These are phyloP conservation scores for Crithidia brevicula DNA, from an alignment of 208 protist genomes.

Conservation along the genomic window DNA sequence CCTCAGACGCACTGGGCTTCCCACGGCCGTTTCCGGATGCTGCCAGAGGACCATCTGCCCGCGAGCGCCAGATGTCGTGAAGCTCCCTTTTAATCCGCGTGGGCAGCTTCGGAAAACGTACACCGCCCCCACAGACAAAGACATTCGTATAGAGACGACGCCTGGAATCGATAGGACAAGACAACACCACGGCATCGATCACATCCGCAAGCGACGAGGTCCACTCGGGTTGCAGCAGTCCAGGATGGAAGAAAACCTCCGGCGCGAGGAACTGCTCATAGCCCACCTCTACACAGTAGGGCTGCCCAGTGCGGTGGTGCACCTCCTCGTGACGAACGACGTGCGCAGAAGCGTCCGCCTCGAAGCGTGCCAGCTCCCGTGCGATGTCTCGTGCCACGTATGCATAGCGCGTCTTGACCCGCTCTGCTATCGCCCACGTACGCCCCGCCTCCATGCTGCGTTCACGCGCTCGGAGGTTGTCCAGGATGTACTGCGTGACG, in stretches of 20 bases:
- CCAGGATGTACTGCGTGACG: conserved; percentile 96
- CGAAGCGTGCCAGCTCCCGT: conserved; percentile 95
- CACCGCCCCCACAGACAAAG: conserved; percentile 97
- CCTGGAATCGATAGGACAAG: conserved; percentile 97
- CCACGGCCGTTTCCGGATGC: too few relatives aligned
- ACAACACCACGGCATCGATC: conserved; percentile 94
- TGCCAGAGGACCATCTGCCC: conserved; percentile 26
- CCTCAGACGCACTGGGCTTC: too few relatives aligned
- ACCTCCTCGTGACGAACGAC: conserved; percentile 79
- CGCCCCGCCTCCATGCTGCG: conserved; percentile 90
- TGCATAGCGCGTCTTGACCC: conserved; percentile 94
- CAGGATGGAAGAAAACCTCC: conserved; percentile 99
- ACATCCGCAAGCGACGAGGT: conserved; percentile 94
- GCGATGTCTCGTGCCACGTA: conserved; percentile 93
- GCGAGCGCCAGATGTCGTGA: conserved; percentile 24
- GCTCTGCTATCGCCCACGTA: conserved; percentile 91
- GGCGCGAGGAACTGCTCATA: conserved; percentile 98
- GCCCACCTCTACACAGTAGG: conserved; percentile 92
- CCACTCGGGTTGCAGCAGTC: conserved; percentile 86
- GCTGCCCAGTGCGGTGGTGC: conserved; percentile 48
- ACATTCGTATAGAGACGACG: conserved; percentile 97
- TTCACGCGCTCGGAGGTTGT: conserved; percentile 92
- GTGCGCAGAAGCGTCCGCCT: conserved; percentile 74
- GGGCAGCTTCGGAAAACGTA: conserved; percentile 97
- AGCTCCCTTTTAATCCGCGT: conserved; percentile 42